Evolutionary conservation across 2,329 filamentous ascomycete species (phyloP).

Genomic region (Cordyceps cateniannulata): DNA sequence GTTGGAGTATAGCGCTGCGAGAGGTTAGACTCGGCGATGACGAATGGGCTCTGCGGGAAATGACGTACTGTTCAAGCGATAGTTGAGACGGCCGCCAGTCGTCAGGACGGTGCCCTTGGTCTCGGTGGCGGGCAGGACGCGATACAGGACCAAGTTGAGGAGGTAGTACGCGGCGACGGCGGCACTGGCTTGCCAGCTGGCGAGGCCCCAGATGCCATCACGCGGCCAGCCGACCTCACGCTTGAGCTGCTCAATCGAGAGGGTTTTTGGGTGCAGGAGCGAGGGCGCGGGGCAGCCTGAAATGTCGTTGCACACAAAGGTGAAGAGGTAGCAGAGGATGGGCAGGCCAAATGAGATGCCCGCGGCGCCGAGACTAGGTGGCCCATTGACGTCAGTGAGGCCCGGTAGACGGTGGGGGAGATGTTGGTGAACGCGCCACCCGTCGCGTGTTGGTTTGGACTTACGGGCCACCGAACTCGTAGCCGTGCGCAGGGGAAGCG

Average conservation of each 20-base stretch:
- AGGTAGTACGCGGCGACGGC: conserved; percentile 73
- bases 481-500: conserved; percentile 32
- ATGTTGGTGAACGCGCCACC: neutral
- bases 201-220: conserved; percentile 62
- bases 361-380: conserved; percentile 70
- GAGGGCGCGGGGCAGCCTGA: conserved; percentile 86
- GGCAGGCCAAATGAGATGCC: conserved; percentile 77
- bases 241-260: conserved; percentile 69
- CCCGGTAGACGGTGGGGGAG: conserved; percentile 10
- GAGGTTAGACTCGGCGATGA: conserved; percentile 14
- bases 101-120: conserved; percentile 63
- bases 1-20: conserved; percentile 66
- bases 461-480: conserved; percentile 48
- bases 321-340: conserved; percentile 67
- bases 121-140: conserved; percentile 68
- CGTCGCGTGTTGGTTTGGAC: conserved; percentile 16
- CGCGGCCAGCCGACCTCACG: conserved; percentile 74
- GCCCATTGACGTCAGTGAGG: neutral
- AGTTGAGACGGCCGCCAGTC: conserved; percentile 69
- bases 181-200: conserved; percentile 61
- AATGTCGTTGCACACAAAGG: conserved; percentile 87
- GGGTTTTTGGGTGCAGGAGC: conserved; percentile 62
- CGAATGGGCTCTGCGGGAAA: neutral
- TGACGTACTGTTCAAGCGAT: conserved; percentile 67
- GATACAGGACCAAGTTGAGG: conserved; percentile 67